Base-by-base conservation (phyloP, 495 filamentous ascomycete genomes). In the Clavariopsis aquatica region DNA sequence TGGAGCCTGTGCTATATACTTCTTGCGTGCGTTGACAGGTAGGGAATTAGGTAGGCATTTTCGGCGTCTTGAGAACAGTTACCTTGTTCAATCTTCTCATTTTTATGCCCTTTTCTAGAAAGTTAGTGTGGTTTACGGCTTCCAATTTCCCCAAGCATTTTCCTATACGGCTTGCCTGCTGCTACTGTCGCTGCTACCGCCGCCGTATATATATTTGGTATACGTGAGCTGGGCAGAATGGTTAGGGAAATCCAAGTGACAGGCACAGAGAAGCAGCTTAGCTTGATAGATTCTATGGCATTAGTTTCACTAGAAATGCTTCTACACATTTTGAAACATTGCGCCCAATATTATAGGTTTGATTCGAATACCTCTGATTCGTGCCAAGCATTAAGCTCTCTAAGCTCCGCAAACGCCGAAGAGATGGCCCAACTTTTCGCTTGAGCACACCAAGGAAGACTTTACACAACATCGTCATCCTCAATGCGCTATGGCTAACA, bases 31-130 rank as follows among this genome's bases (percentile, higher is more conserved):
- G 38, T 17, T 43, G 38, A 17, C n/a, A 43, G 38, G 38, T 43
- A 43, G 31, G 31, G 31, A 36, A 6, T 13, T 36, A 55, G 38
- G 38, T 43, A 36, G 19, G 47, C 47, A 56, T 56, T 38, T 19
- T 29, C 19, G 38, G 53, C 66, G 63, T 64, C 38, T 43, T 43
- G 38, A 43, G n/a, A 43, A 10, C 6, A 10, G 38, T 43, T 43
- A 17, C 13, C 38, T 43, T 43, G 12, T 43, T 43, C n/a, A 17
- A 8, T 10, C 3, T 43, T 43, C 8, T 17, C 38, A 43, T n/a
- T n/a, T 43, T 2, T n/a, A n/a, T n/a, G n/a, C n/a, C n/a, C n/a
- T n/a, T n/a, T n/a, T n/a, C n/a, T n/a, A n/a, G n/a, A 8, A 43
- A 15, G 38, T 43, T 15, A 12, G 31, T 34, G 31, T 34, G 31